Conservation (phyloP, 1,139 yeast genomes). For the Pichia sp. region DNA sequence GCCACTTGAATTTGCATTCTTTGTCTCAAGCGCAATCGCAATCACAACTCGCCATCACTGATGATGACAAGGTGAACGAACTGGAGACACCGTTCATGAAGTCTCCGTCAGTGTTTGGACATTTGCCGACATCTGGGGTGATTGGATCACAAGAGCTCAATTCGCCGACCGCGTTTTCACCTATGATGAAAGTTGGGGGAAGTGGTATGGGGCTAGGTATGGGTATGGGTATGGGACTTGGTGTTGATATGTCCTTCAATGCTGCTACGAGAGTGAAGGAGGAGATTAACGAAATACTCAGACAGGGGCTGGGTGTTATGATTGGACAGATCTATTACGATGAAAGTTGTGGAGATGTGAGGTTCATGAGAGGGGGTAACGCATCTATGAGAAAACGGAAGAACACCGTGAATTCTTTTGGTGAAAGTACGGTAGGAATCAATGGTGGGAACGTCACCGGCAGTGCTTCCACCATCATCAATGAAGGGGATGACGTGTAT, state of each 20-base stretch:
- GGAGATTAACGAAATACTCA: conserved; percentile 23
- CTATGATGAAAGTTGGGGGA: conserved; percentile 10
- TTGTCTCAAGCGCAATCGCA: too few relatives aligned
- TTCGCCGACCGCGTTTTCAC: conserved; percentile 18
- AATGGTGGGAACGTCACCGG: too few relatives aligned
- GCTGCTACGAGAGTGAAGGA: conserved; percentile 16
- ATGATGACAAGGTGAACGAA: background rate
- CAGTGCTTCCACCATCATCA: too few relatives aligned
- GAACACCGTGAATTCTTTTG: conserved; percentile 11
- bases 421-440: too few relatives aligned
- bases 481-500: too few relatives aligned
- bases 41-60: too few relatives aligned
- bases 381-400: conserved; percentile 9
- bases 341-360: conserved; percentile 17
- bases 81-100: conserved; percentile 20
- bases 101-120: conserved; percentile 20
- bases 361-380: conserved; percentile 15
- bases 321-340: conserved; percentile 22
- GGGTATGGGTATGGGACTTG: too few relatives aligned
- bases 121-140: too few relatives aligned
- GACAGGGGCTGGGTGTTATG: conserved; percentile 21
- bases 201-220: too few relatives aligned
- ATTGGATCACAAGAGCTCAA: too few relatives aligned
- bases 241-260: conserved; percentile 3
- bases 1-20: too few relatives aligned